phyloP scores from a whole-genome alignment of 345 rosid genomes.

The Populus deltoides region DNA sequence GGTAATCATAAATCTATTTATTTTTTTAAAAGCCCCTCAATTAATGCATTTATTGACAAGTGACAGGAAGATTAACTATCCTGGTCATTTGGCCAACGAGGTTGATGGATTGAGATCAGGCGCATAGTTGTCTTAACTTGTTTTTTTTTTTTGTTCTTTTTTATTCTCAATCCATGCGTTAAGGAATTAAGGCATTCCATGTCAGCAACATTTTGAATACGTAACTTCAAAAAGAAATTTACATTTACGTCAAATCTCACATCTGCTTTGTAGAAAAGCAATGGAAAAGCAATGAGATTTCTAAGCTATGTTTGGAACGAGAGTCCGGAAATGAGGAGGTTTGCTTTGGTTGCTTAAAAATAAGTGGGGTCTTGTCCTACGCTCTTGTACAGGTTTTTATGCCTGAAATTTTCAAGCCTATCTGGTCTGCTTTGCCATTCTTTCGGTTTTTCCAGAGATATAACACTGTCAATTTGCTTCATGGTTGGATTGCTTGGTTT shows the following conservation, averaged over 20 bases:
- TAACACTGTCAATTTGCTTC: neutral
- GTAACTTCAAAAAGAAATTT: neutral
- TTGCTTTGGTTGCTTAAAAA: neutral
- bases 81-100: neutral
- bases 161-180: neutral
- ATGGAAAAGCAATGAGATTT: neutral
- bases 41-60: neutral
- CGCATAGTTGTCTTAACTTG: neutral
- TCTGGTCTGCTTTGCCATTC: neutral
- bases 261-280: neutral
- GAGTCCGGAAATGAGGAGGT: neutral
- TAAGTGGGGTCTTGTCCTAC: neutral
- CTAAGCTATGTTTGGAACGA: neutral
- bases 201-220: neutral
- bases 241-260: neutral
- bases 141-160: neutral
- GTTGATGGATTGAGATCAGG: slow-evolving; percentile 6
- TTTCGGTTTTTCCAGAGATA: neutral
- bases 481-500: neutral
- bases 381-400: neutral
- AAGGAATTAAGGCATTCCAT: neutral
- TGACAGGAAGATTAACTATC: neutral
- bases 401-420: neutral
- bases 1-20: neutral
- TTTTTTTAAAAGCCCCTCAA: neutral